These are phyloP conservation scores for Penicillium sp. DNA, from an alignment of 2,329 filamentous ascomycete genomes.

Conservation along the genomic window DNA sequence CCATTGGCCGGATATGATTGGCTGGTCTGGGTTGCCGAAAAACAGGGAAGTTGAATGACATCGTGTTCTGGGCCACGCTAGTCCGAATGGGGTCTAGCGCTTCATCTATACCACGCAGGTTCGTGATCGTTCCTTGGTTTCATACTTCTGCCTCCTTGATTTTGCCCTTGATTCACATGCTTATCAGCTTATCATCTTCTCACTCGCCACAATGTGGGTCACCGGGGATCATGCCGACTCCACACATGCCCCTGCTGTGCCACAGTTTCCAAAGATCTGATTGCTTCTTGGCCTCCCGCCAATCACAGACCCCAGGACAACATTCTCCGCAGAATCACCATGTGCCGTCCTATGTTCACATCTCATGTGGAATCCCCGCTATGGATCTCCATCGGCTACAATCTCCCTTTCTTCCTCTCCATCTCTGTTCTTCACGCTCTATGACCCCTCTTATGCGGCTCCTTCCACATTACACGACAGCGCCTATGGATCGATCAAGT, in stretches of 20 bases:
- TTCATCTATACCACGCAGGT: not conserved
- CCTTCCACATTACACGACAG: not conserved
- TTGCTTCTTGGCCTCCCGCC: not conserved
- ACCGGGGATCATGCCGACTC: no score
- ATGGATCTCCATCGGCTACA: not conserved
- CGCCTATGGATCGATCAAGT: not conserved
- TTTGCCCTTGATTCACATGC: not conserved
- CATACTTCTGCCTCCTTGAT: not conserved
- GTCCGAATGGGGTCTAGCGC: not conserved
- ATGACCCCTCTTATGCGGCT: not conserved
- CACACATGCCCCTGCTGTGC: not conserved
- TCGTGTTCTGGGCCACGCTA: not conserved
- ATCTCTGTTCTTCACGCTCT: not conserved
- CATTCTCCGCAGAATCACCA: not conserved
- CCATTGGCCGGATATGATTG: not conserved
- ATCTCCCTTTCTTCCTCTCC: not conserved
- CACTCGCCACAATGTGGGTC: not conserved
- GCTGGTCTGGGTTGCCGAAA: not conserved
- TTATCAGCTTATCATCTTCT: not conserved
- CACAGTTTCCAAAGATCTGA: not conserved
- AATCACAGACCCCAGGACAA: not conserved
- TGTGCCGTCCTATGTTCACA: not conserved
- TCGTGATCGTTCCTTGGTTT: not conserved
- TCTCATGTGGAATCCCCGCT: not conserved
- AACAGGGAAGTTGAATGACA: not conserved